A percentile compares a stretch with the other conserved stretches of the same genome.
phyloP scores from a whole-genome alignment of 108 stramenopile genomes.

The Epithemia pelagica region DNA sequence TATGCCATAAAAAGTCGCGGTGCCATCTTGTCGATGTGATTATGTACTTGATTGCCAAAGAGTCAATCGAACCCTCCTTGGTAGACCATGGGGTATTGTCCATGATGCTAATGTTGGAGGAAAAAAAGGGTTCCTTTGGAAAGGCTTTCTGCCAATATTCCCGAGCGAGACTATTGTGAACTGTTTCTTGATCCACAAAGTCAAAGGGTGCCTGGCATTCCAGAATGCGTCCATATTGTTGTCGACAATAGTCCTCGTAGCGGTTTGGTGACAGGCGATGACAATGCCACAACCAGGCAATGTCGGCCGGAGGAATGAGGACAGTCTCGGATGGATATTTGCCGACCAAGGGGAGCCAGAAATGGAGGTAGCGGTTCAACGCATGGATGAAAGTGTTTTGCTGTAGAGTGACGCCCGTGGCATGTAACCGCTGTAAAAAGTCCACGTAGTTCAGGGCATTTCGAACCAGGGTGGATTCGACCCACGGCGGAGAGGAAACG shows the following conservation, averaged over 20 bases:
- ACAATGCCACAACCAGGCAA: conserved; percentile 64
- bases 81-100: too few species aligned
- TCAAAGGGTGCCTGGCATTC: conserved; percentile 1
- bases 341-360: conserved; percentile 28
- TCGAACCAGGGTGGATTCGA: background rate
- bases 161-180: too few species aligned
- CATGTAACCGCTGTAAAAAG: background rate
- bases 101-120: too few species aligned
- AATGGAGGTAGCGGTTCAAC: conserved; percentile 19
- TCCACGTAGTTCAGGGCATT: background rate
- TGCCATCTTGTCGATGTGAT: conserved; percentile 31
- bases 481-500: too few species aligned
- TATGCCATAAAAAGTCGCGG: conserved; percentile 49
- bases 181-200: too few species aligned
- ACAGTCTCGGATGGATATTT: background rate
- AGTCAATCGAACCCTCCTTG: conserved; percentile 22
- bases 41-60: too few species aligned
- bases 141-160: too few species aligned
- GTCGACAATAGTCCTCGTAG: conserved; percentile 24
- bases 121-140: too few species aligned
- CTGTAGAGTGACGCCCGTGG: background rate
- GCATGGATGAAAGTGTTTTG: too few species aligned
- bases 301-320: conserved; percentile 43
- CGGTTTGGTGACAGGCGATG: conserved; percentile 47
- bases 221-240: conserved; percentile 1